phyloP scores from a whole-genome alignment of 1,284 basidiomycete genomes.

The Grifola frondosa region DNA sequence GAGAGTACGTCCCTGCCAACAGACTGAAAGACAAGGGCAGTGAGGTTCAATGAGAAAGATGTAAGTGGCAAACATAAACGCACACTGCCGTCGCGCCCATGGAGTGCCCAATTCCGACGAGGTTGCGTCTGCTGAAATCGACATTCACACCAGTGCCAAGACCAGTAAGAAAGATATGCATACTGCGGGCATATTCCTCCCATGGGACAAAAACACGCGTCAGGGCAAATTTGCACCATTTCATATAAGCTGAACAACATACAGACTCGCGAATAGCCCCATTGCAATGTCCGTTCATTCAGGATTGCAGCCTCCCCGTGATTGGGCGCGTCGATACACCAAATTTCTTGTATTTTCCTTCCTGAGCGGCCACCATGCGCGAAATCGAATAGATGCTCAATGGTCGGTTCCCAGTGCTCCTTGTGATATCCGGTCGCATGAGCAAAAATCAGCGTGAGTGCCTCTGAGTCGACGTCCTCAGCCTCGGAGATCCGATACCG shows the following conservation, averaged over 20 bases:
- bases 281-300: slow-evolving; percentile 43
- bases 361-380: slow-evolving; percentile 5
- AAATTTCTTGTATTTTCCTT: slow-evolving; percentile 45
- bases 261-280: slow-evolving; percentile 45
- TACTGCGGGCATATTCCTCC: slow-evolving; percentile 37
- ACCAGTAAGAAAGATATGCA: slow-evolving; percentile 36
- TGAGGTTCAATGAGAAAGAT: background rate
- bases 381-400: slow-evolving; percentile 50
- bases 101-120: slow-evolving; percentile 41
- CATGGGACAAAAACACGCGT: slow-evolving; percentile 27
- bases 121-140: slow-evolving; percentile 33
- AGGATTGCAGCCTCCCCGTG: slow-evolving; percentile 52
- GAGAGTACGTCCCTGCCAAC: slow-evolving; percentile 40
- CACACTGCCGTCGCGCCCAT: slow-evolving; percentile 40
- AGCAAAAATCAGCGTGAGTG: slow-evolving; percentile 47
- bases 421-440: slow-evolving; percentile 57
- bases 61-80: slow-evolving; percentile 13
- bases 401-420: slow-evolving; percentile 55
- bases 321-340: slow-evolving; percentile 55
- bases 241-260: slow-evolving; percentile 20
- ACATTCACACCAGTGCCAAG: slow-evolving; percentile 33
- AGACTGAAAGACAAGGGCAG: slow-evolving; percentile 29
- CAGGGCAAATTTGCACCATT: background rate
- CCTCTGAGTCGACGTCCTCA: slow-evolving; percentile 37
- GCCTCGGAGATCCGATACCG: slow-evolving; percentile 44